phyloP scores from a whole-genome alignment of 2,329 filamentous ascomycete genomes.

The Sarocladium strictum region DNA sequence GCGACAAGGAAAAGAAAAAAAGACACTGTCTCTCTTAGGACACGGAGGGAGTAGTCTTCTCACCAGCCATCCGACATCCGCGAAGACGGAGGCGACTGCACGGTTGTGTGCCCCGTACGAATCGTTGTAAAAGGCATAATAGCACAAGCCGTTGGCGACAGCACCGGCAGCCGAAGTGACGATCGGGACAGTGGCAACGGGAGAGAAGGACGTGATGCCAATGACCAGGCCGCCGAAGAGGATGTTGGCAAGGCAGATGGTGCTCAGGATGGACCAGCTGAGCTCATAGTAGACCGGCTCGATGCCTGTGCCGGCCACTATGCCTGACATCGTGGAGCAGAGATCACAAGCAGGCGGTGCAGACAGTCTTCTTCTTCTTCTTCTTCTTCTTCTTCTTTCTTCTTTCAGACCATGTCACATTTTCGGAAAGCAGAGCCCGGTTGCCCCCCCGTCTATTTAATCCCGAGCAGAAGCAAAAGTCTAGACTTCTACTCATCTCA shows the following conservation, averaged over 20 bases:
- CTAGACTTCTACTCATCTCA: no score
- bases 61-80: constrained; percentile 36
- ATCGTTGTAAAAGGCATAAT: constrained; percentile 32
- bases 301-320: neutral
- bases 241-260: constrained; percentile 33
- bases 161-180: constrained; percentile 30
- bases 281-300: constrained; percentile 31
- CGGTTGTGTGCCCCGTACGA: constrained; percentile 16
- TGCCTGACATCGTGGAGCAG: neutral
- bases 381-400: neutral
- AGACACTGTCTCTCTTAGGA: no score
- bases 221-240: constrained; percentile 31
- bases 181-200: constrained; percentile 33
- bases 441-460: neutral
- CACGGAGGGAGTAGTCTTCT: no score
- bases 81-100: constrained; percentile 30
- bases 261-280: constrained; percentile 39
- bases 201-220: constrained; percentile 33
- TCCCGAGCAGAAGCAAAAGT: neutral
- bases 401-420: neutral
- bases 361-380: neutral
- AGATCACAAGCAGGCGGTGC: no score
- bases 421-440: neutral
- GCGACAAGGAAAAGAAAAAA: no score
- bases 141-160: constrained; percentile 37